These are phyloP conservation scores for Leishmania guyanensis DNA, from an alignment of 208 protist species.

Conservation along the genomic window DNA sequence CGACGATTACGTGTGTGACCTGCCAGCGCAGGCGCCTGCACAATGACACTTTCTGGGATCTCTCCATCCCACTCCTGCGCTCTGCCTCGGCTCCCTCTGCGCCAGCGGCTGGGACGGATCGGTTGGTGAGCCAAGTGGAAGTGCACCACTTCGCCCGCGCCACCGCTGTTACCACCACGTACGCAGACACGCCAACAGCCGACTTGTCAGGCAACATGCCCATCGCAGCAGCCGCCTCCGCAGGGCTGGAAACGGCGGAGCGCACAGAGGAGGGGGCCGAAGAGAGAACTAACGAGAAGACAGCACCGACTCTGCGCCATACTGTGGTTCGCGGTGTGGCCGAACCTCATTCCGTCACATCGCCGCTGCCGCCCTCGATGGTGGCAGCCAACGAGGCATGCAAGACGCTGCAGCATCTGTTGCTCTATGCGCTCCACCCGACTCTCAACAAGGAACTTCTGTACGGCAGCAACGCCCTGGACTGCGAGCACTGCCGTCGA, in stretches of 20 bases:
- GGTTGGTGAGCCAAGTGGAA: conserved; percentile 3
- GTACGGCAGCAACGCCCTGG: conserved; percentile 52
- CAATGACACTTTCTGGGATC: conserved; percentile 52
- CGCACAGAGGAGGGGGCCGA: background rate
- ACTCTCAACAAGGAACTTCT: conserved; percentile 44
- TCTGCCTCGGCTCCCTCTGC: background rate
- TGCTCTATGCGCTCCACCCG: conserved; percentile 47
- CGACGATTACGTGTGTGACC: conserved; percentile 43
- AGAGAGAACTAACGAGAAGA: background rate
- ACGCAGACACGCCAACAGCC: background rate
- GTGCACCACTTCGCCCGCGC: conserved; percentile 20
- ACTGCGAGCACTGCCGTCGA: conserved; percentile 48
- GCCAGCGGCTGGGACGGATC: background rate
- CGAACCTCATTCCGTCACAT: background rate
- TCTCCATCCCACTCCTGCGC: conserved; percentile 26
- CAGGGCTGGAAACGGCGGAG: background rate
- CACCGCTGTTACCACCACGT: conserved; percentile 28
- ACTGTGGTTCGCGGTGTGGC: background rate
- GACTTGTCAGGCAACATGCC: background rate
- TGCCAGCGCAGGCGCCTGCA: conserved; percentile 39
- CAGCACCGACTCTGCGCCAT: background rate
- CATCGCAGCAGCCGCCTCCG: background rate
- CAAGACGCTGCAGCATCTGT: conserved; percentile 48
- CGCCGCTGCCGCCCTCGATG: background rate
- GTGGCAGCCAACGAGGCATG: background rate